Evolutionary conservation across 306 rosid genomes (phyloP), one percentile per base, ranked within the genome.

Genomic region (Psophocarpus tetragonolobus): DNA sequence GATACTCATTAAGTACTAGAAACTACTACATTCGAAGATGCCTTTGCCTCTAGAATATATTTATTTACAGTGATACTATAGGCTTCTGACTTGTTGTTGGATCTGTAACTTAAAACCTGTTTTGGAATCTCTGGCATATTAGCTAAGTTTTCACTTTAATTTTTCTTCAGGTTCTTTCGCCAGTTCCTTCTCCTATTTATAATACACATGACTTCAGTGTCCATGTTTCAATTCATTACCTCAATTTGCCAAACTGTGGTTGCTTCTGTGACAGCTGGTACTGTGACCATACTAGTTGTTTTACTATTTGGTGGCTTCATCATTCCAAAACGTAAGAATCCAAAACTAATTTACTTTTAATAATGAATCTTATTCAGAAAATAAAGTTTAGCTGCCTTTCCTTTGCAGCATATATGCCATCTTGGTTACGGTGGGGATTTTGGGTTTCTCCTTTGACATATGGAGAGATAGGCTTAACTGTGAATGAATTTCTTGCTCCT

Each of bases 381-480:
- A 32, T 53, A 6, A 71, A 75, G 18, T 38, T 77, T 54, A 53
- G 33, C 5, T 29, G 51, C 70, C 44, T 71, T 82, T 71, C 30
- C 63, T 26, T 17, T 86, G 83, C 80, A 88, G 92, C 90, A 80
- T 71, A 82, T 39, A 75, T 88, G 78, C 92, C 92, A 24, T 41
- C 77, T 74, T 88, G 85, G 88, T 69, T 88, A 84, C 73, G 73
- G 41, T 88, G 92, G 92, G 90, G 84, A 29, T 88, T 86, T 71
- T 88, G 92, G 92, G 14, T 86, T 84, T 88, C 88, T 82, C 92
- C 92, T 53, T 36, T 88, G 76, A n/a, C 92, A 45, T 88, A 77
- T 63, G 92, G 86, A 77, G 88, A 84, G 75, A 82, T 88, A 41
- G 83, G 83, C 15, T 24, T 69, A 56, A 71, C 90, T 5, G 69